Percentiles rank a stretch among this genome's conserved stretches.
Evolutionary conservation across 139 green algal species (phyloP).

Genomic region (Parachlorella kessleri): DNA sequence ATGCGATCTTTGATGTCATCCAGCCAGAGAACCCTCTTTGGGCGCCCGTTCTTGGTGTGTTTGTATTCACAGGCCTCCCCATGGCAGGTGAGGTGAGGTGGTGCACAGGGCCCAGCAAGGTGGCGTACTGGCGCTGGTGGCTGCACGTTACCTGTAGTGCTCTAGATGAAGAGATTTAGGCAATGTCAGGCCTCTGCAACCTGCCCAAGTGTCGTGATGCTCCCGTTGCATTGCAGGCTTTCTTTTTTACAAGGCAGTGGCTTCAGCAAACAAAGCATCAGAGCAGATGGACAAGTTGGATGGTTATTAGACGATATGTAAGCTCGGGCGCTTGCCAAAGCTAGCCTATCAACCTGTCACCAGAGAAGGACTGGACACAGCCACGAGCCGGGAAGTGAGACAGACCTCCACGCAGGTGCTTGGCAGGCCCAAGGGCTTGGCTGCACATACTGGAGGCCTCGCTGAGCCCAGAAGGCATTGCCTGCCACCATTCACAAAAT

Average conservation of each 20-base stretch:
- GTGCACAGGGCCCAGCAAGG: not conserved
- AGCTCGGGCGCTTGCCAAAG: no score
- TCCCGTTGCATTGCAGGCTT: conserved; percentile 40
- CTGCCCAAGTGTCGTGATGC: no score
- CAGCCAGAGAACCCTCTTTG: conserved; percentile 69
- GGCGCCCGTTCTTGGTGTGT: conserved; percentile 75
- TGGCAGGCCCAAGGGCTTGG: no score
- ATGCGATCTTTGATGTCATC: conserved; percentile 63
- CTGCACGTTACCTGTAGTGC: not conserved
- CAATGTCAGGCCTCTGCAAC: no score
- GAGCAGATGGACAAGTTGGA: conserved; percentile 79
- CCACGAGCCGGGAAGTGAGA: no score
- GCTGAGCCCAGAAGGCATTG: no score
- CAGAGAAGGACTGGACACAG: no score
- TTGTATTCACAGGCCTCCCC: conserved; percentile 82
- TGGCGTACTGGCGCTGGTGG: not conserved
- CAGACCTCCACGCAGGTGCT: no score
- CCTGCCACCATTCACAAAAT: no score
- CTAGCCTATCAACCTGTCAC: no score
- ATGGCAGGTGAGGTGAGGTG: conserved; percentile 45
- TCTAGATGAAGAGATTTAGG: no score
- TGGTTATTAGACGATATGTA: conserved; percentile 61
- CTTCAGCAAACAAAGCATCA: conserved; percentile 71
- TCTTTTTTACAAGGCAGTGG: conserved; percentile 78
- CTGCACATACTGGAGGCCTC: no score